phyloP scores from a whole-genome alignment of 176 grass and related monocot species.

The Juncus effusus region DNA sequence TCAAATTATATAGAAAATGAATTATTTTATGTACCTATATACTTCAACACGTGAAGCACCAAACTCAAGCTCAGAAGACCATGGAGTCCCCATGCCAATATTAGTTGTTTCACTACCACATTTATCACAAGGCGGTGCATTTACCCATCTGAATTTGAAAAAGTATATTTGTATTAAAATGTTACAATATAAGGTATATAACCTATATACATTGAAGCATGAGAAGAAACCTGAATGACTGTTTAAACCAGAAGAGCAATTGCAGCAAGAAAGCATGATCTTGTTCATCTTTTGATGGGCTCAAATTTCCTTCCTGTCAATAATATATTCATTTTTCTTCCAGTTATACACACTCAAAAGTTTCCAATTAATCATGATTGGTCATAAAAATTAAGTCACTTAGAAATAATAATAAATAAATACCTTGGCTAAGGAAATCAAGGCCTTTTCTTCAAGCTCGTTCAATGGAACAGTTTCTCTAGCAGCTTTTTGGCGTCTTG shows the following conservation, averaged over 20 bases:
- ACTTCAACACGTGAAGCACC: conserved; percentile 68
- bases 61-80: conserved; percentile 78
- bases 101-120: conserved; percentile 61
- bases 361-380: background rate
- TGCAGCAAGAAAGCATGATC: conserved; percentile 83
- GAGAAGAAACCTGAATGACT: conserved; percentile 78
- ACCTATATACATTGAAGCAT: no score
- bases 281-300: conserved; percentile 77
- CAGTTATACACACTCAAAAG: conserved; percentile 31
- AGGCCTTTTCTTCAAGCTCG: conserved; percentile 79
- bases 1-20: no score
- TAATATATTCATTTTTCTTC: conserved; percentile 37
- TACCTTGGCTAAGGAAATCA: conserved; percentile 86
- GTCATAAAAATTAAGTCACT: no score
- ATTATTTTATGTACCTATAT: conserved; percentile 57
- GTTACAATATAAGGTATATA: background rate
- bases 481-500: conserved; percentile 58
- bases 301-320: conserved; percentile 80
- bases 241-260: conserved; percentile 98
- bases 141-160: conserved; percentile 69
- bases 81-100: conserved; percentile 63
- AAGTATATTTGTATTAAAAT: background rate
- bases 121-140: conserved; percentile 69
- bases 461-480: conserved; percentile 65
- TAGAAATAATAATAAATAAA: no score